Conservation (phyloP, 345 rosid genomes). For the Brassica rapa region DNA sequence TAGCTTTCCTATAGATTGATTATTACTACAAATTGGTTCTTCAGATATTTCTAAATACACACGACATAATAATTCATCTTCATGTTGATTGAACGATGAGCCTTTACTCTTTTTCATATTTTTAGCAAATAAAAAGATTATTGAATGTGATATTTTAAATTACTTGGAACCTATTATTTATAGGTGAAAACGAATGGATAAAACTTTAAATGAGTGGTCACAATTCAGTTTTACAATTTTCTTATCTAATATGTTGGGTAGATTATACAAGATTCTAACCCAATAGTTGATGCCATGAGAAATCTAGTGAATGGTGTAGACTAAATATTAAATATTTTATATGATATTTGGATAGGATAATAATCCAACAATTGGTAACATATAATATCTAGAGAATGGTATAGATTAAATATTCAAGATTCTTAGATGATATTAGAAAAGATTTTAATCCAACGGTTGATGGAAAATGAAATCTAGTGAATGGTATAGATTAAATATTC, state of each 20-base stretch:
- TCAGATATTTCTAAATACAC: background rate
- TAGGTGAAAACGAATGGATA: background rate
- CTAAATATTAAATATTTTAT: no score
- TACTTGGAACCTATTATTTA: background rate
- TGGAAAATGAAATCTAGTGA: background rate
- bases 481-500: background rate
- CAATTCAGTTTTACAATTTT: background rate
- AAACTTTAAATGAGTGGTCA: background rate
- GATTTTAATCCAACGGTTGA: background rate
- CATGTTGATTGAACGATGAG: background rate
- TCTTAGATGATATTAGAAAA: background rate
- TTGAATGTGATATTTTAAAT: background rate
- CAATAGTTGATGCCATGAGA: background rate
- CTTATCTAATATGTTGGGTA: background rate
- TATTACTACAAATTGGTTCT: background rate
- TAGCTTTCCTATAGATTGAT: background rate
- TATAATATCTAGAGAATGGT: background rate
- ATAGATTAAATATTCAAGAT: background rate
- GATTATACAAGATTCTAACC: background rate
- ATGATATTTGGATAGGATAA: background rate
- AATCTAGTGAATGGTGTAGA: background rate
- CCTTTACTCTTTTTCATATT: background rate
- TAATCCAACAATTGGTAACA: background rate
- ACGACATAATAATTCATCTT: background rate
- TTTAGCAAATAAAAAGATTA: background rate